These are phyloP conservation scores for Fusarium penzigii DNA, from an alignment of 2,329 filamentous ascomycete species.

Conservation along the genomic window DNA sequence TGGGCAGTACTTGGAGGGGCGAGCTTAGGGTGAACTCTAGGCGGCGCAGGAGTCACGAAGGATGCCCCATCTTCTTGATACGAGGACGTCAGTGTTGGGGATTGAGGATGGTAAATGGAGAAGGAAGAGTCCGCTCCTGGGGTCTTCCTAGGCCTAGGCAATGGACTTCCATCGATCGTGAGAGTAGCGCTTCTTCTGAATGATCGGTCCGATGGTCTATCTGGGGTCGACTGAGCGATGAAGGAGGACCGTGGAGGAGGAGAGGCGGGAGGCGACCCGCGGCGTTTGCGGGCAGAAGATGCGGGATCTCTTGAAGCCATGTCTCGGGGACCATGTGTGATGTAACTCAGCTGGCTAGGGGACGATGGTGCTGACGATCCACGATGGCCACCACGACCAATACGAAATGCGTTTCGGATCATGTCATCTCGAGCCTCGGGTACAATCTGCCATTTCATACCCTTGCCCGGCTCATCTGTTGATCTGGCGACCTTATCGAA, in stretches of 20 bases:
- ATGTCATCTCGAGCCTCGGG: slow-evolving; percentile 85
- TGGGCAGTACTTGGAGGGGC: slow-evolving; percentile 80
- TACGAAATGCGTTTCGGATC: slow-evolving; percentile 68
- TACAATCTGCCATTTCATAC: slow-evolving; percentile 98
- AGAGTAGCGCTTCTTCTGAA: slow-evolving; percentile 38
- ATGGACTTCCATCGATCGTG: slow-evolving; percentile 60
- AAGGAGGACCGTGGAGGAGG: slow-evolving; percentile 53
- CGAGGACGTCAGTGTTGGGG: slow-evolving; percentile 62
- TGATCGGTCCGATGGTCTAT: slow-evolving; percentile 48
- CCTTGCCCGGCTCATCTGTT: slow-evolving; percentile 95
- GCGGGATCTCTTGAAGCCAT: slow-evolving; percentile 52
- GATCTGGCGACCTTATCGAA: slow-evolving; percentile 92
- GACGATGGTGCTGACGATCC: slow-evolving; percentile 74
- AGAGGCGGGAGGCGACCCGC: slow-evolving; percentile 56
- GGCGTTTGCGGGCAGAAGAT: slow-evolving; percentile 56
- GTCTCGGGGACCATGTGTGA: slow-evolving; percentile 59
- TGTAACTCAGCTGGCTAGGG: slow-evolving; percentile 60
- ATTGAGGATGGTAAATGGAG: slow-evolving; percentile 55
- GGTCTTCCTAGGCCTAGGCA: slow-evolving; percentile 58
- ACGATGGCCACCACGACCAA: slow-evolving; percentile 63
- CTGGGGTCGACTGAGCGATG: slow-evolving; percentile 58
- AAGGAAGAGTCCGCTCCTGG: slow-evolving; percentile 46
- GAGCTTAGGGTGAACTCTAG: slow-evolving; percentile 70
- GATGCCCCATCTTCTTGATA: slow-evolving; percentile 63
- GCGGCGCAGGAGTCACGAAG: slow-evolving; percentile 72